Evolutionary conservation across 176 grass and related monocot genomes (phyloP).

Genomic region (Panicum miliaceum): DNA sequence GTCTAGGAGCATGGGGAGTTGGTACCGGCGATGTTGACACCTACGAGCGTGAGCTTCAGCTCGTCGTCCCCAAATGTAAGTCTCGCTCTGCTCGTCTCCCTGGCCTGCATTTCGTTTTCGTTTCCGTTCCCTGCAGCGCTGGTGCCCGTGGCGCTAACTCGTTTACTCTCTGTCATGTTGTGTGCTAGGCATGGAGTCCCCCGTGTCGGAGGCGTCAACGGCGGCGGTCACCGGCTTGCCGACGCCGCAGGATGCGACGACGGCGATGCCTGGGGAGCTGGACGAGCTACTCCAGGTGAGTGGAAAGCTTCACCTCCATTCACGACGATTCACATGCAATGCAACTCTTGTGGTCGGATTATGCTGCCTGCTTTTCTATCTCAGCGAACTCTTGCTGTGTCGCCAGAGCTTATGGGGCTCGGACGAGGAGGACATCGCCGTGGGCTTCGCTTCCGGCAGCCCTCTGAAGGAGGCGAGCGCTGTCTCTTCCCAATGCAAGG

Average conservation of each 20-base stretch:
- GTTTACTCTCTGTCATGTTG: not conserved
- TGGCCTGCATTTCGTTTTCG: not conserved
- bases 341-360: not conserved
- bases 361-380: not conserved
- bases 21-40: not conserved
- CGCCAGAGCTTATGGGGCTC: constrained; percentile 52
- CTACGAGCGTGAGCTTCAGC: constrained; percentile 25
- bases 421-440: constrained; percentile 10
- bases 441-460: constrained; percentile 18
- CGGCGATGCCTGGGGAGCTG: constrained; percentile 32
- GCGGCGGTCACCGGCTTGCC: not conserved
- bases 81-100: not conserved
- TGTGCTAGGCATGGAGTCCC: constrained; percentile 40
- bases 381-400: not conserved
- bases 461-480: not conserved
- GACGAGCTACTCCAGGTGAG: constrained; percentile 60
- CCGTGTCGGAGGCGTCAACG: constrained; percentile 10
- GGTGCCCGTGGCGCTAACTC: not conserved
- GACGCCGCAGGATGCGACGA: not conserved
- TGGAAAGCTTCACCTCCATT: not conserved
- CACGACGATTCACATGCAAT: not conserved
- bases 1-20: constrained; percentile 20
- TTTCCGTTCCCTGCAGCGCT: not conserved
- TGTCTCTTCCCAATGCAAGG: constrained; percentile 6
- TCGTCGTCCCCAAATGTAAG: constrained; percentile 52